A percentile compares a stretch with the other conserved stretches of the same genome.
Evolutionary conservation across 108 stramenopile species (phyloP).

Genomic region (Skeletonema menzelii): DNA sequence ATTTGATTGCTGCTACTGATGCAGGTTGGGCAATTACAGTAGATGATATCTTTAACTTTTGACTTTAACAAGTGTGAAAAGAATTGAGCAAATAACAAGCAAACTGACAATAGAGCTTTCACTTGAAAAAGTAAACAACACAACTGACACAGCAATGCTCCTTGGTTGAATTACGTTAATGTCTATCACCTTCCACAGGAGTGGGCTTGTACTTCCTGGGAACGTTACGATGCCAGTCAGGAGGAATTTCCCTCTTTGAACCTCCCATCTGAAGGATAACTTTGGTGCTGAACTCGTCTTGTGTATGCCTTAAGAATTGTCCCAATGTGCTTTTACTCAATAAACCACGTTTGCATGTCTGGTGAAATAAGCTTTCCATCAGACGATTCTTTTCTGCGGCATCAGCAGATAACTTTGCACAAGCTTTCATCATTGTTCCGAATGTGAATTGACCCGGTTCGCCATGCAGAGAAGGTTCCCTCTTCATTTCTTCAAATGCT

Average conservation of each 20-base stretch:
- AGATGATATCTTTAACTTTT: conserved; percentile 1
- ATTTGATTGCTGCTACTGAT: conserved; percentile 21
- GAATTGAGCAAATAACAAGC: too few species aligned
- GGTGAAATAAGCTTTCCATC: conserved; percentile 35
- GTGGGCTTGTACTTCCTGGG: conserved; percentile 23
- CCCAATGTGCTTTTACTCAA: conserved; percentile 21
- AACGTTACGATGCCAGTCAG: conserved; percentile 36
- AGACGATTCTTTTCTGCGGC: conserved; percentile 20
- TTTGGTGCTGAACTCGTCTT: conserved; percentile 15
- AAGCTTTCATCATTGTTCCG: conserved; percentile 49
- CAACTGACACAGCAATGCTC: background rate
- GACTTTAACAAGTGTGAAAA: background rate
- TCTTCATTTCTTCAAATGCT: conserved; percentile 42
- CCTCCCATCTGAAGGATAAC: conserved; percentile 30
- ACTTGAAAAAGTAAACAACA: background rate
- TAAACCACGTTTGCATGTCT: conserved; percentile 35
- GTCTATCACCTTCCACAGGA: background rate
- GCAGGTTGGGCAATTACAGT: conserved; percentile 18
- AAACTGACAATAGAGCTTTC: too few species aligned
- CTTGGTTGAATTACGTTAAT: background rate
- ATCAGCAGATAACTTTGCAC: conserved; percentile 20
- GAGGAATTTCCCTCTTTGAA: conserved; percentile 38
- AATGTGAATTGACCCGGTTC: conserved; percentile 36
- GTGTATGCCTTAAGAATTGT: conserved; percentile 27
- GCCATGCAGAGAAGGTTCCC: conserved; percentile 20